Conservation (phyloP, 148 eudicot genomes). For the Beta vulgaris region DNA sequence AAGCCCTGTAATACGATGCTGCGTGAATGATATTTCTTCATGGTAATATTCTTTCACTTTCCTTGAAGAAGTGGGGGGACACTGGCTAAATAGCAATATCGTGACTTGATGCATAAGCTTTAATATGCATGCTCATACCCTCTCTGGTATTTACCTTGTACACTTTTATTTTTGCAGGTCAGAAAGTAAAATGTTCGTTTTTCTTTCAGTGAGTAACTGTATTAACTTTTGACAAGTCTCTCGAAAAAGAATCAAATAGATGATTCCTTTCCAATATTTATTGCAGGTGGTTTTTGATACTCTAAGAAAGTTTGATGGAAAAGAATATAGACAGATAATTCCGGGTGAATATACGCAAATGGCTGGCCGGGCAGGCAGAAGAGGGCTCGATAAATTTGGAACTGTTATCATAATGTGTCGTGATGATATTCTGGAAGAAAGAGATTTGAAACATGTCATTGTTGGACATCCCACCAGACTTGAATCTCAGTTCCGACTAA, state of each 20-base stretch:
- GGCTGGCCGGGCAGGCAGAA: slow-evolving; percentile 99
- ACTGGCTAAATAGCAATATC: not conserved
- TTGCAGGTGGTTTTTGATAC: slow-evolving; percentile 94
- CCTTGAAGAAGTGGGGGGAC: not conserved
- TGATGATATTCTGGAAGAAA: slow-evolving; percentile 88
- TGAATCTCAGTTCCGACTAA: slow-evolving; percentile 96
- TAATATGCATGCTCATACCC: not conserved
- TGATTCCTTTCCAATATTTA: not conserved
- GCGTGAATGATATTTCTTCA: not conserved
- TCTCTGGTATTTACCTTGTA: not conserved
- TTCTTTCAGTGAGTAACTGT: not conserved
- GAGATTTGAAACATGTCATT: slow-evolving; percentile 64
- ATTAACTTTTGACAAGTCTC: not conserved
- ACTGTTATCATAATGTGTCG: slow-evolving; percentile 92
- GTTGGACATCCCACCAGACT: slow-evolving; percentile 93
- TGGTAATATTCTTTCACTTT: not conserved
- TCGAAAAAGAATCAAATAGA: too few species aligned
- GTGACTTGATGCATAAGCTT: not conserved
- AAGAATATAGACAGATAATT: slow-evolving; percentile 87
- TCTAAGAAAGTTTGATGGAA: slow-evolving; percentile 94
- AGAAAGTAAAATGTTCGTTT: not conserved
- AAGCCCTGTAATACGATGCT: not conserved
- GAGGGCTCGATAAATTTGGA: slow-evolving; percentile 97
- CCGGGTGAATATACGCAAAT: slow-evolving; percentile 99
- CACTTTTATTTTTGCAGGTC: not conserved